These are phyloP conservation scores for Trichosporon sp. DNA, from an alignment of 1,284 basidiomycete genomes.

Conservation along the genomic window DNA sequence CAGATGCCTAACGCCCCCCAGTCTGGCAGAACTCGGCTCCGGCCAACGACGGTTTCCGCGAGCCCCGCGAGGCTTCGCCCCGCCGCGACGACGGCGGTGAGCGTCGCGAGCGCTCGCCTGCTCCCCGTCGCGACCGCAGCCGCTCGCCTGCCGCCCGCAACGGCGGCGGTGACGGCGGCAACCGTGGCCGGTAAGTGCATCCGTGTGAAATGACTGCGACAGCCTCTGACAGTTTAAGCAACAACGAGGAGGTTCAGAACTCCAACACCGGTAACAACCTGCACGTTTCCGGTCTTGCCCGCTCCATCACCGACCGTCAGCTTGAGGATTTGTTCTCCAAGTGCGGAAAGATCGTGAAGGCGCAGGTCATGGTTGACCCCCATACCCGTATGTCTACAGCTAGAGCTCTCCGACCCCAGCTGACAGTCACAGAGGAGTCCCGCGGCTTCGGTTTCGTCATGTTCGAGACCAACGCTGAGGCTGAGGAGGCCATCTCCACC, in stretches of 20 bases:
- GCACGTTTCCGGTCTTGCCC: conserved; percentile 85
- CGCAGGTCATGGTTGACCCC: conserved; percentile 94
- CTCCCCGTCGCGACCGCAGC: conserved; percentile 38
- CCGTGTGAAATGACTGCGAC: background rate
- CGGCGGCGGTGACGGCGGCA: conserved; percentile 29
- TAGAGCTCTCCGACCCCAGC: background rate
- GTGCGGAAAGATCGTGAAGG: conserved; percentile 80
- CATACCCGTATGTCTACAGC: conserved; percentile 68
- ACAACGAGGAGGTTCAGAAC: conserved; percentile 57
- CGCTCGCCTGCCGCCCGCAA: conserved; percentile 43
- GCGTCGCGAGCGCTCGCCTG: conserved; percentile 29
- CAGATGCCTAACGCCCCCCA: conserved; percentile 36
- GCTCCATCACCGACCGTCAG: conserved; percentile 77
- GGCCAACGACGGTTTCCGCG: conserved; percentile 34
- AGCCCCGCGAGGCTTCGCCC: conserved; percentile 35
- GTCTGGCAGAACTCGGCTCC: conserved; percentile 51
- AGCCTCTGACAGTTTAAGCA: conserved; percentile 22
- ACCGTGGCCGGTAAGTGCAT: conserved; percentile 35
- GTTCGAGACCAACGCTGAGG: conserved; percentile 83
- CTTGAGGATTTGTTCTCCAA: conserved; percentile 87
- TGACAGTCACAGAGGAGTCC: conserved; percentile 64
- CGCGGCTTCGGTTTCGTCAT: conserved; percentile 98
- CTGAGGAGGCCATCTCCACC: conserved; percentile 81
- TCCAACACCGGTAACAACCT: conserved; percentile 93
- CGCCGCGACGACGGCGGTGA: conserved; percentile 34